Conservation (phyloP, 257 asterid species). For the Capsicum baccatum region DNA sequence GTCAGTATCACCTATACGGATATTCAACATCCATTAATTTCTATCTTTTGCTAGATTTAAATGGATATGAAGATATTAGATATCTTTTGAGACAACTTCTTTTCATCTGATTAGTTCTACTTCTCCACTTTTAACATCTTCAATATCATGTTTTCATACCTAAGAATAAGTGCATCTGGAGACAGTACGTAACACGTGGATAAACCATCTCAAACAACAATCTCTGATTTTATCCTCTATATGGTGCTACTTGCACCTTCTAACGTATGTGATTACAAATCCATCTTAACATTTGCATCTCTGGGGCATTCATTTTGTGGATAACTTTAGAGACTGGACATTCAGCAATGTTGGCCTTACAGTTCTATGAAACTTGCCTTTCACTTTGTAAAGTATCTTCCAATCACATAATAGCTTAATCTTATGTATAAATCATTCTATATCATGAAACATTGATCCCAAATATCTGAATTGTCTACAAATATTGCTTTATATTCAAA, state of each 20-base stretch:
- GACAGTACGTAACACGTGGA: neutral
- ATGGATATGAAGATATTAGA: neutral
- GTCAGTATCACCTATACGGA: neutral
- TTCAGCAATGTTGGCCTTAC: neutral
- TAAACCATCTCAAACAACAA: neutral
- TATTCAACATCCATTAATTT: neutral
- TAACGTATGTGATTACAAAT: neutral
- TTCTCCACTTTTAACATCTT: neutral
- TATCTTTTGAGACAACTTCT: neutral
- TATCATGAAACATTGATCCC: neutral
- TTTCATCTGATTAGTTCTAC: neutral
- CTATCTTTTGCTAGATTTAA: neutral
- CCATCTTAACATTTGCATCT: neutral
- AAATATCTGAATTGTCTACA: neutral
- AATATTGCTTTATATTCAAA: too few relatives aligned
- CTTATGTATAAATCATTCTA: neutral
- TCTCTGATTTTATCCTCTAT: neutral
- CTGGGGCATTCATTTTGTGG: neutral
- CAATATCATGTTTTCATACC: neutral
- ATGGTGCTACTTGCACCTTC: neutral
- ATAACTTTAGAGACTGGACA: neutral
- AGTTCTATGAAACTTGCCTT: neutral
- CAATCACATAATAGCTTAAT: neutral
- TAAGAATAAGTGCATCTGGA: neutral
- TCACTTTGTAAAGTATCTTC: neutral